A percentile compares a stretch with the other conserved stretches of the same genome.
Evolutionary conservation across 306 rosid genomes (phyloP).

Genomic region (Argentina anserina): DNA sequence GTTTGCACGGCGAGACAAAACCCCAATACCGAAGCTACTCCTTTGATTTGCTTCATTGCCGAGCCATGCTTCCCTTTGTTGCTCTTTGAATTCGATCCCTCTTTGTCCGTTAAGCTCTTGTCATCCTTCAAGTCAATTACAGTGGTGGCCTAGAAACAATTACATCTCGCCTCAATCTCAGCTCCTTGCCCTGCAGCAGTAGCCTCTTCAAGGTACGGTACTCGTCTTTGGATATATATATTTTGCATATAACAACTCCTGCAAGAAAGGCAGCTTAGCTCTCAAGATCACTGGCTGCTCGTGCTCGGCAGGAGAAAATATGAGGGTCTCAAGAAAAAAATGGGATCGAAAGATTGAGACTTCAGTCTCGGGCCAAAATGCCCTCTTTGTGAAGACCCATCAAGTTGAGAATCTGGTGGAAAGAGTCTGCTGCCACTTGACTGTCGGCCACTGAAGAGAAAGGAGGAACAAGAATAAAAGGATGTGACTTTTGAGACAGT

Average conservation of each 20-base stretch:
- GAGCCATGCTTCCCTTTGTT: conserved; percentile 50
- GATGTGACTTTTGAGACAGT: no score
- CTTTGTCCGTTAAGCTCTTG: conserved; percentile 40
- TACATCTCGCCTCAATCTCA: conserved; percentile 71
- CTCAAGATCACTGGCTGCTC: conserved; percentile 61
- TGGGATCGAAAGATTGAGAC: conserved; percentile 62
- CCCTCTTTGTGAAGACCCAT: conserved; percentile 95
- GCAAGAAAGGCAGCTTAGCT: conserved; percentile 78
- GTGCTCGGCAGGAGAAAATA: conserved; percentile 57
- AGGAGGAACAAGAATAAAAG: no score
- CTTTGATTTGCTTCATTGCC: conserved; percentile 70
- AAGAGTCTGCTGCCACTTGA: conserved; percentile 97
- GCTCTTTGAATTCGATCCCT: conserved; percentile 46
- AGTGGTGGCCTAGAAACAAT: conserved; percentile 30
- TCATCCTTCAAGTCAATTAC: conserved; percentile 85
- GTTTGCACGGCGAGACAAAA: conserved; percentile 48
- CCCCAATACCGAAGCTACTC: conserved; percentile 71
- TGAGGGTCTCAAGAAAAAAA: conserved; percentile 76
- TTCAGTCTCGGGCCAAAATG: conserved; percentile 58
- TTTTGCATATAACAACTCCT: conserved; percentile 85
- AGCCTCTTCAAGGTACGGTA: conserved; percentile 87
- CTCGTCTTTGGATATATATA: conserved; percentile 76
- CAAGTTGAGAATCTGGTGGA: conserved; percentile 77
- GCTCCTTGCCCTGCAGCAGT: conserved; percentile 82
- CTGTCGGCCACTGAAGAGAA: conserved; percentile 79